Base-by-base conservation (phyloP, 2,329 filamentous ascomycete species). In the Arthrobotrys conoides region DNA sequence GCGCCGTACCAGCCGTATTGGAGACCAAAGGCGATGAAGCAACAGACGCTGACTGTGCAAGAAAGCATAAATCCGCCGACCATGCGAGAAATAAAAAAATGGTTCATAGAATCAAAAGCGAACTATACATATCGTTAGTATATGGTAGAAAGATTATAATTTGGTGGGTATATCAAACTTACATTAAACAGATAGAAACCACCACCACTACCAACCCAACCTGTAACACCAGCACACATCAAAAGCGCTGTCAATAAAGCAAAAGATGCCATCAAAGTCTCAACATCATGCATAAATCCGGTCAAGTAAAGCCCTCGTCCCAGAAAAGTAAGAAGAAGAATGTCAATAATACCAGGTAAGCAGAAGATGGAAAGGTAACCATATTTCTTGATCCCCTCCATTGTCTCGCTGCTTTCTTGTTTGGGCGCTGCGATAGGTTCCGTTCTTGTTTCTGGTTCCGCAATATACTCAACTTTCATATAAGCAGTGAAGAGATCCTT, bases 231-330 rank as follows among this genome's bases (percentile, higher is more conserved):
- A 48, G 89, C 89, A 6, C 88, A 89, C 24, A 90, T 84, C 12
- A 91, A 83, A 6, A 90, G 84, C 1, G 89, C 87, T 12, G 88
- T 87, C 85, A 91, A 87, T 48, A 91, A 83, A 0, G 88, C 89
- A 64, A 87, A 86, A 0, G 89, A 89, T 1, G 88, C 89, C 80
- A 86, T 87, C 33, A 87, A 84, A 75, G 87, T 85, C 36, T 88
- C 84, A 0, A 85, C 83, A 5, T 84, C 82, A 2, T 82, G 82
- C 89, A 91, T 90, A 76, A 85, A 87, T 0, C 86, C 86, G 27
- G 88, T 90, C 55, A 91, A 86, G 81, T 90, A 91, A 22, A 91
- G 83, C 8, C 89, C 89, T 67, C 89, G 87, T 0, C 89, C 89
- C 27, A 88, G 86, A 20, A 89, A 87, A 0, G 88, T 89, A 20